phyloP scores from a whole-genome alignment of 2,329 filamentous ascomycete species.

The Penicillium sp. region DNA sequence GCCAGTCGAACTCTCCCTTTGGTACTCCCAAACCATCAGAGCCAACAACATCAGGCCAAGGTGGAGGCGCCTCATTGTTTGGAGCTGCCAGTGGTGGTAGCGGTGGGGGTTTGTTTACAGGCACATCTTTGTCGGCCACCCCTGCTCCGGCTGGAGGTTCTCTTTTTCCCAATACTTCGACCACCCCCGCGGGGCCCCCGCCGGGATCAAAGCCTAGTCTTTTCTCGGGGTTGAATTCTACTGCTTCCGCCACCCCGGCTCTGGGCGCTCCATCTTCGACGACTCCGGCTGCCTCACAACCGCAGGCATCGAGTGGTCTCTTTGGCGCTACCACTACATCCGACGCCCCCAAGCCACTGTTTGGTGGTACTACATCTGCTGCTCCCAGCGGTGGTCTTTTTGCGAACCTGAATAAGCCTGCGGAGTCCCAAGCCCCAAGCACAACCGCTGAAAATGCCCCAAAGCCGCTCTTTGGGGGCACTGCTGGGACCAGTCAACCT shows the following conservation, averaged over 20 bases:
- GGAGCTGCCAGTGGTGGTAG: constrained; percentile 14
- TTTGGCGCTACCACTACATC: constrained; percentile 24
- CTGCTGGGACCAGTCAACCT: constrained; percentile 15
- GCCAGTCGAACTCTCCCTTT: constrained; percentile 26
- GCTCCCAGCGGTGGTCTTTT: constrained; percentile 26
- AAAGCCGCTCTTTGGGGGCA: constrained; percentile 28
- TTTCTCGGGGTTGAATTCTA: constrained; percentile 27
- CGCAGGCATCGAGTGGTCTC: constrained; percentile 27
- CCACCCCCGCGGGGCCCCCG: constrained; percentile 48
- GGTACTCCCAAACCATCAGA: constrained; percentile 38
- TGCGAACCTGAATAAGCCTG: constrained; percentile 29
- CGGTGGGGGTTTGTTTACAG: constrained; percentile 29
- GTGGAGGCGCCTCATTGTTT: constrained; percentile 27
- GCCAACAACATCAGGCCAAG: constrained; percentile 25
- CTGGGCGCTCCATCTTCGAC: constrained; percentile 21
- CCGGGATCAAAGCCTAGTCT: constrained; percentile 30
- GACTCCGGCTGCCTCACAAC: constrained; percentile 27
- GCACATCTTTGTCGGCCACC: constrained; percentile 30
- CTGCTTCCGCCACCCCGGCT: constrained; percentile 19
- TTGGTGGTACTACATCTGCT: constrained; percentile 18
- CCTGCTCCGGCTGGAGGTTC: constrained; percentile 33
- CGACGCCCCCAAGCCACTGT: constrained; percentile 26
- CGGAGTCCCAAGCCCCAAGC: constrained; percentile 25
- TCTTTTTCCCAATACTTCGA: constrained; percentile 41
- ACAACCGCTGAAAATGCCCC: constrained; percentile 21